Conservation (phyloP, 441 rosid species). For the Syzygium malaccense region DNA sequence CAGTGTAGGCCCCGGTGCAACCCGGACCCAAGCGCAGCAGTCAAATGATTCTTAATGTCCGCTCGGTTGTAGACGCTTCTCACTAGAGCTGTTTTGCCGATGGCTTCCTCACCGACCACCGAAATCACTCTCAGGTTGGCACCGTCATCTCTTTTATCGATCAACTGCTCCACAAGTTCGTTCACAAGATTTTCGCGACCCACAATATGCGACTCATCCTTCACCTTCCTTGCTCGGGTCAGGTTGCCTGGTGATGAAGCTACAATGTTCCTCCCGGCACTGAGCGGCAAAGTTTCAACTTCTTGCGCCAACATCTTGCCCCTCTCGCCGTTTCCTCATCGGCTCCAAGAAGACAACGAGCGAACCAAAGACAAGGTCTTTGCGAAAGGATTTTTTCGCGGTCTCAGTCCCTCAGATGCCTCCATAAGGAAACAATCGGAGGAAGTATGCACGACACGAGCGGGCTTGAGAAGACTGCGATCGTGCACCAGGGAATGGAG, state of each 20-base stretch:
- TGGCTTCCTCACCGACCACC: background rate
- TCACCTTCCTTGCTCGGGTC: background rate
- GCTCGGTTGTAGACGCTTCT: background rate
- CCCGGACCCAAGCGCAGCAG: background rate
- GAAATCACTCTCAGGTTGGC: background rate
- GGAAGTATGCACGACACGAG: too few species aligned
- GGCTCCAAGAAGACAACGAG: background rate
- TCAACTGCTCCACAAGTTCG: accelerated
- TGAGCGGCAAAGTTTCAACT: background rate
- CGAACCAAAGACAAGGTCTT: background rate
- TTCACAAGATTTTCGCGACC: accelerated
- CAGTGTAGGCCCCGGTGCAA: too few species aligned
- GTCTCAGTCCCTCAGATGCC: background rate
- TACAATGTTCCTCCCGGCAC: background rate
- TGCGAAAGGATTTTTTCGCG: background rate
- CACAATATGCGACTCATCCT: background rate
- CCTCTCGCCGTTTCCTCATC: background rate
- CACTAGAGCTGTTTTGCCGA: background rate
- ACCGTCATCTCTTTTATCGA: accelerated
- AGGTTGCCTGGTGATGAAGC: background rate
- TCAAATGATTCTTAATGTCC: background rate
- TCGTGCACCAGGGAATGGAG: background rate
- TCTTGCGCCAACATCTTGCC: background rate
- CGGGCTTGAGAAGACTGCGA: background rate
- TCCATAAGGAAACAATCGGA: background rate